Conservation (phyloP, 306 rosid species). For the Potentilla sterilis region DNA sequence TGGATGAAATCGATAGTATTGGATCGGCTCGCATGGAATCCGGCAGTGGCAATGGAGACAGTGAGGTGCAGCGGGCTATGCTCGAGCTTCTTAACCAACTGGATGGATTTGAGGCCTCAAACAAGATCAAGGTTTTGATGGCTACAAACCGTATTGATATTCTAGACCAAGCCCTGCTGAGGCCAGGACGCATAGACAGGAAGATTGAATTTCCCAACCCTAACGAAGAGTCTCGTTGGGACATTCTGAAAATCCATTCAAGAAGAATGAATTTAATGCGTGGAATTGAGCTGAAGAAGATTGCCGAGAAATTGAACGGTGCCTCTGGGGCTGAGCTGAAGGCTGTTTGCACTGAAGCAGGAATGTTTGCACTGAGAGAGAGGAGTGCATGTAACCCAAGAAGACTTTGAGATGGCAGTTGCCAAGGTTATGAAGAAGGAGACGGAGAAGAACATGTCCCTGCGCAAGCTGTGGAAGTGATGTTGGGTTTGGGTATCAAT, state of each 20-base stretch:
- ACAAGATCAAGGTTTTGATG: constrained; percentile 99
- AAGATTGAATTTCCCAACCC: constrained; percentile 99
- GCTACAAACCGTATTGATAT: constrained; percentile 99
- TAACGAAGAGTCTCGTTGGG: constrained; percentile 90
- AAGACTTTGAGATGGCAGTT: constrained; percentile 99
- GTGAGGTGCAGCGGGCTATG: constrained; percentile 99
- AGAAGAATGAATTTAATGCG: constrained; percentile 99
- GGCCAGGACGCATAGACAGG: constrained; percentile 98
- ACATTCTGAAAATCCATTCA: constrained; percentile 94
- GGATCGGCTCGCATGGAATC: constrained; percentile 99
- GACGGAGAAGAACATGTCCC: constrained; percentile 87
- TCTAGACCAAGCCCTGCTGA: constrained; percentile 94
- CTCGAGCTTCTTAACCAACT: constrained; percentile 98
- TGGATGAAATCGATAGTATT: constrained; percentile 99
- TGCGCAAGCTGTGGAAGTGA: constrained; percentile 97
- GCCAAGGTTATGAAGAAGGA: constrained; percentile 99
- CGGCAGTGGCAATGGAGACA: constrained; percentile 99
- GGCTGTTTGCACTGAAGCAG: constrained; percentile 99
- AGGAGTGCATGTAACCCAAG: constrained; percentile 93
- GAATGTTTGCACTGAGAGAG: constrained; percentile 98
- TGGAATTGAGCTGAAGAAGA: constrained; percentile 97
- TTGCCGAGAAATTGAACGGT: constrained; percentile 97
- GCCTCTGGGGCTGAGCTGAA: constrained; percentile 99
- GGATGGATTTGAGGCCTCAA: constrained; percentile 99
- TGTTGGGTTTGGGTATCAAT: background rate